These are phyloP conservation scores for Candida easanensis DNA, from an alignment of 805 yeast species.

Conservation along the genomic window DNA sequence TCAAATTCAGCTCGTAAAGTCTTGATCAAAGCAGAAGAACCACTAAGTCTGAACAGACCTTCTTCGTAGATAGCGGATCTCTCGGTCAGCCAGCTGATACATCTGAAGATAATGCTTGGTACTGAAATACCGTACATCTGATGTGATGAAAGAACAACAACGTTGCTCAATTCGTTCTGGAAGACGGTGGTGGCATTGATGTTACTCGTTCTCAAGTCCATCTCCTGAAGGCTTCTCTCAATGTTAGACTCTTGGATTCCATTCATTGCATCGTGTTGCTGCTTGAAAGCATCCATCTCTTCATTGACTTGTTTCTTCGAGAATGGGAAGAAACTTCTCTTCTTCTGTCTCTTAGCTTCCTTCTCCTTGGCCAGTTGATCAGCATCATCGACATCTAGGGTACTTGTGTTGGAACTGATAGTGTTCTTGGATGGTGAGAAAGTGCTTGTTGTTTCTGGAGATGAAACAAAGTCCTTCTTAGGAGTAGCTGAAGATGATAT, in stretches of 20 bases:
- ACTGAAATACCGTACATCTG: slow-evolving; percentile 39
- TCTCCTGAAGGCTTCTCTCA: slow-evolving; percentile 29
- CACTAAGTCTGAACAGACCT: slow-evolving; percentile 88
- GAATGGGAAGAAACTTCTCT: slow-evolving; percentile 61
- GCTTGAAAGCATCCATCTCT: slow-evolving; percentile 7
- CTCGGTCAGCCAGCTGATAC: slow-evolving; percentile 62
- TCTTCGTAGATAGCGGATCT: slow-evolving; percentile 79
- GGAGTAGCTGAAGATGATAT: slow-evolving; percentile 4
- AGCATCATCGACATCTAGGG: slow-evolving; percentile 16
- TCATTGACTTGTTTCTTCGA: slow-evolving; percentile 30
- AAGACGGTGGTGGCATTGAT: slow-evolving; percentile 45
- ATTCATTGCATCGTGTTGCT: slow-evolving; percentile 6
- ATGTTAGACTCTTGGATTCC: slow-evolving; percentile 19
- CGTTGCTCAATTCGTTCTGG: slow-evolving; percentile 59
- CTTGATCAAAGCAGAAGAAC: slow-evolving; percentile 76
- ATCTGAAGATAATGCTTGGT: slow-evolving; percentile 77
- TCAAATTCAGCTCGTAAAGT: slow-evolving; percentile 70
- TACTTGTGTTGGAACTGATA: slow-evolving; percentile 8
- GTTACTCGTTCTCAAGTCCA: slow-evolving; percentile 24
- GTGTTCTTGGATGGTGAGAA: slow-evolving; percentile 9
- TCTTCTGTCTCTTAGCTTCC: slow-evolving; percentile 46
- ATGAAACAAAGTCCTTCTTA: slow-evolving; percentile 1
- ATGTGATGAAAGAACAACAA: slow-evolving; percentile 50
- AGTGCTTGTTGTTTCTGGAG: slow-evolving; percentile 3
- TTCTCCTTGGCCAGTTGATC: slow-evolving; percentile 16